Percentiles rank a stretch among this genome's conserved stretches.
phyloP scores from a whole-genome alignment of 257 asterid genomes.

The Coffea canephora region DNA sequence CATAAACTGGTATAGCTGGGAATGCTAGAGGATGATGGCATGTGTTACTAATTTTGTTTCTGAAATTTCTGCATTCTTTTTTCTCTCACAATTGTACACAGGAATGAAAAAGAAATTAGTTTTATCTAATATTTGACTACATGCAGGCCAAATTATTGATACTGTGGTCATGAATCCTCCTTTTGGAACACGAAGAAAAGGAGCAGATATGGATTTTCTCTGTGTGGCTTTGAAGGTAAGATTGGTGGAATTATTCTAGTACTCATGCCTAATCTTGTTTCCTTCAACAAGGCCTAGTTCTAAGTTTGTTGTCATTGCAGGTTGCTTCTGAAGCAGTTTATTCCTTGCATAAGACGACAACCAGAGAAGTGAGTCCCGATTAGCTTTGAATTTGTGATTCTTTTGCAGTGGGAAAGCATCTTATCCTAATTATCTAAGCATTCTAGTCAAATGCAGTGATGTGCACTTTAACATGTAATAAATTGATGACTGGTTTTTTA shows the following conservation, averaged over 20 bases:
- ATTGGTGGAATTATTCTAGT: not conserved
- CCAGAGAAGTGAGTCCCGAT: constrained; percentile 73
- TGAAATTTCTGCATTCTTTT: not conserved
- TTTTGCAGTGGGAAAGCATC: not conserved
- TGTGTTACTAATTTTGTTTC: not conserved
- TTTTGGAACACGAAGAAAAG: constrained; percentile 93
- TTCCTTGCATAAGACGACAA: constrained; percentile 93
- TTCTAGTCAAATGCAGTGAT: not conserved
- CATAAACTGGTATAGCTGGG: not conserved
- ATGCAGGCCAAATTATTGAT: constrained; percentile 57
- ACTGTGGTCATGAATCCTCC: constrained; percentile 98
- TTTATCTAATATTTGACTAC: not conserved
- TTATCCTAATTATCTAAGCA: not conserved
- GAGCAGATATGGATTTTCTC: constrained; percentile 93
- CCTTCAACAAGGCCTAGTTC: constrained; percentile 11
- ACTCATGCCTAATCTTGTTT: not conserved
- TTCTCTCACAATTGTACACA: not conserved
- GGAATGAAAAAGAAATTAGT: not conserved
- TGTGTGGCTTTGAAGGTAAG: constrained; percentile 70
- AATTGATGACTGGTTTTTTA: not conserved
- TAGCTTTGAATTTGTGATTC: not conserved
- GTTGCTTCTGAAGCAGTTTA: constrained; percentile 92
- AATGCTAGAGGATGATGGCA: not conserved
- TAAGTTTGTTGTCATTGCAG: constrained; percentile 38
- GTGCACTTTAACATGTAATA: not conserved